phyloP scores from a whole-genome alignment of 306 rosid genomes.

The Boehmeria nivea region DNA sequence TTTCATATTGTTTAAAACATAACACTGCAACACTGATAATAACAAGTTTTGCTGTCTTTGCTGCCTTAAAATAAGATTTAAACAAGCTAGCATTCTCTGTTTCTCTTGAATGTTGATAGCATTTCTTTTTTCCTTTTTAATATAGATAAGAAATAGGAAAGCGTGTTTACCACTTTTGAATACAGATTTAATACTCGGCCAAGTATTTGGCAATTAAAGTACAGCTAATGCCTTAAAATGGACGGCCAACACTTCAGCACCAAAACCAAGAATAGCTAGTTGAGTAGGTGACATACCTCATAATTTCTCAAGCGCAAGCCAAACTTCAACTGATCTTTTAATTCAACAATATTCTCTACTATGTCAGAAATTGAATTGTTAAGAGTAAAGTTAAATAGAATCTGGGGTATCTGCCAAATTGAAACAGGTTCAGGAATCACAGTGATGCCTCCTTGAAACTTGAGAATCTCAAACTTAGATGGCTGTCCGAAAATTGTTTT shows the following conservation, averaged over 20 bases:
- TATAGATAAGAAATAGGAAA: no score
- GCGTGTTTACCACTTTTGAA: no score
- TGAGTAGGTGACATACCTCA: constrained; percentile 52
- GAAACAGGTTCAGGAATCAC: constrained; percentile 61
- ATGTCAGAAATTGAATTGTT: constrained; percentile 59
- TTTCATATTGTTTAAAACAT: no score
- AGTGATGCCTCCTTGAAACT: constrained; percentile 72
- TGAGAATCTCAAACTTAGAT: constrained; percentile 59
- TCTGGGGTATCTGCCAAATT: constrained; percentile 65
- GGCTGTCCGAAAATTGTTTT: constrained; percentile 61
- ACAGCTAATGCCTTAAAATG: not conserved
- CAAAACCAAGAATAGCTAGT: constrained; percentile 16
- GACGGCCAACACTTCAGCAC: not conserved
- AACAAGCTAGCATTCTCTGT: no score
- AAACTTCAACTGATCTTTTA: constrained; percentile 56
- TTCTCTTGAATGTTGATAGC: no score
- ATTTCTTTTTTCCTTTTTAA: no score
- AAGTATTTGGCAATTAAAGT: no score
- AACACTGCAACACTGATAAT: no score
- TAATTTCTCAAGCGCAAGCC: constrained; percentile 57
- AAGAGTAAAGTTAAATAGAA: constrained; percentile 75
- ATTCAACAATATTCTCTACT: constrained; percentile 47
- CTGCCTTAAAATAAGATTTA: no score
- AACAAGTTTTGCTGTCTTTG: no score
- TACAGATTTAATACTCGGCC: no score